Conservation (phyloP, 441 rosid genomes). For the Macaranga tanarius region DNA sequence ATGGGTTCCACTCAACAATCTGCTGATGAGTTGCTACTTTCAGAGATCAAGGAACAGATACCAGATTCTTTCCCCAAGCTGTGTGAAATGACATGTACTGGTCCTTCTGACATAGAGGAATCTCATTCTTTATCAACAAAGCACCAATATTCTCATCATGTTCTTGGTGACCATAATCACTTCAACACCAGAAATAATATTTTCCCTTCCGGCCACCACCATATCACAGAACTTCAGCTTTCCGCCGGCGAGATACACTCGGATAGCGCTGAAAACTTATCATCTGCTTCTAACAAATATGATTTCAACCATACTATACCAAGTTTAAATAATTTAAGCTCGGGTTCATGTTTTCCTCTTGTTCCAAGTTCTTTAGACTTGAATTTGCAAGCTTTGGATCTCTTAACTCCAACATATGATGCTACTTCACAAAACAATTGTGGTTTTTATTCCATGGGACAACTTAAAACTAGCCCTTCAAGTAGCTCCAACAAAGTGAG, state of each 20-base stretch:
- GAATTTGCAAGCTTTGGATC: constrained; percentile 25
- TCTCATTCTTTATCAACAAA: not conserved
- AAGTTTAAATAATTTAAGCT: constrained; percentile 18
- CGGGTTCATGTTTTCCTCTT: constrained; percentile 1
- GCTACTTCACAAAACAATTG: constrained; percentile 18
- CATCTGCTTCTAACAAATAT: constrained; percentile 14
- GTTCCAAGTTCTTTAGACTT: constrained; percentile 32
- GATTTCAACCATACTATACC: constrained; percentile 26
- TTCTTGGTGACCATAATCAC: too few species aligned
- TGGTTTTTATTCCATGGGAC: constrained; percentile 14
- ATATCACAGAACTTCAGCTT: constrained; percentile 22
- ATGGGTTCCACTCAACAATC: constrained; percentile 14
- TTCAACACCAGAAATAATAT: not conserved
- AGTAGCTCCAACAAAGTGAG: constrained; percentile 33
- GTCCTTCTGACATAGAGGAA: not conserved
- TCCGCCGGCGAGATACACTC: constrained; percentile 14
- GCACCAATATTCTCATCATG: not conserved
- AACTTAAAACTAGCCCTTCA: constrained; percentile 21
- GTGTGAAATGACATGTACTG: constrained; percentile 16
- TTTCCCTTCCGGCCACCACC: constrained; percentile 6
- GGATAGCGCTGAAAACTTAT: not conserved
- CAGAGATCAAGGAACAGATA: constrained; percentile 30
- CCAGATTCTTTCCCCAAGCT: constrained; percentile 28
- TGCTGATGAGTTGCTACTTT: constrained; percentile 22
- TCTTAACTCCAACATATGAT: constrained; percentile 20